phyloP scores from a whole-genome alignment of 2,329 filamentous ascomycete species.

The Aureobasidium pullulans region DNA sequence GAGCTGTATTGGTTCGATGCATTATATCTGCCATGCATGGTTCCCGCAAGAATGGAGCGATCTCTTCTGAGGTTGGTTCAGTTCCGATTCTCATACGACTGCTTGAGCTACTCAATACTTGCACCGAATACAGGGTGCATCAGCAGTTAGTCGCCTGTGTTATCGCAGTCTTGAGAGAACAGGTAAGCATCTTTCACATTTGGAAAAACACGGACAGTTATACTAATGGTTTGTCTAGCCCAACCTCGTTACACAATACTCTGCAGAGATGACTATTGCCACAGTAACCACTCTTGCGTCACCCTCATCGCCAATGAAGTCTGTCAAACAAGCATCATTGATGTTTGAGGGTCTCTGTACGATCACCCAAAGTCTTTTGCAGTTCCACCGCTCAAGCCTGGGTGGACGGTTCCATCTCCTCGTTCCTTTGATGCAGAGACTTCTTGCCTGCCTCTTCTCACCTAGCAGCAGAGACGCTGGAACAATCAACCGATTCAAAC shows the following conservation, averaged over 20 bases:
- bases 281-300: conserved; percentile 30
- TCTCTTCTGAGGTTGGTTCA: neutral
- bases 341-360: conserved; percentile 50
- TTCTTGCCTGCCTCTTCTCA: conserved; percentile 50
- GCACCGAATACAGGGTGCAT: conserved; percentile 8
- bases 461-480: conserved; percentile 25
- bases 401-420: conserved; percentile 55
- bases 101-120: neutral
- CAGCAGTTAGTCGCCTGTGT: conserved; percentile 12
- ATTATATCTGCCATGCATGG: neutral
- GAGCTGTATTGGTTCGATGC: conserved; percentile 3
- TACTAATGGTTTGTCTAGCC: conserved; percentile 20
- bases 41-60: neutral
- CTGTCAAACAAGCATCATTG: conserved; percentile 24
- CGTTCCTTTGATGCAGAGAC: conserved; percentile 46
- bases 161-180: conserved; percentile 12
- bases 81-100: conserved; percentile 4
- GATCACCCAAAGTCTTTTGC: conserved; percentile 45
- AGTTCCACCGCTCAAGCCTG: conserved; percentile 51
- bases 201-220: neutral
- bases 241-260: conserved; percentile 37
- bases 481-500: conserved; percentile 19
- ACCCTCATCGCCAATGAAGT: conserved; percentile 25
- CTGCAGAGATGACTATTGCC: conserved; percentile 34
- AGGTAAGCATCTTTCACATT: conserved; percentile 10